Percentiles rank a stretch among this genome's conserved stretches.
These are phyloP conservation scores for Paramyrothecium sp. DNA, from an alignment of 2,329 filamentous ascomycete genomes.

Conservation along the genomic window DNA sequence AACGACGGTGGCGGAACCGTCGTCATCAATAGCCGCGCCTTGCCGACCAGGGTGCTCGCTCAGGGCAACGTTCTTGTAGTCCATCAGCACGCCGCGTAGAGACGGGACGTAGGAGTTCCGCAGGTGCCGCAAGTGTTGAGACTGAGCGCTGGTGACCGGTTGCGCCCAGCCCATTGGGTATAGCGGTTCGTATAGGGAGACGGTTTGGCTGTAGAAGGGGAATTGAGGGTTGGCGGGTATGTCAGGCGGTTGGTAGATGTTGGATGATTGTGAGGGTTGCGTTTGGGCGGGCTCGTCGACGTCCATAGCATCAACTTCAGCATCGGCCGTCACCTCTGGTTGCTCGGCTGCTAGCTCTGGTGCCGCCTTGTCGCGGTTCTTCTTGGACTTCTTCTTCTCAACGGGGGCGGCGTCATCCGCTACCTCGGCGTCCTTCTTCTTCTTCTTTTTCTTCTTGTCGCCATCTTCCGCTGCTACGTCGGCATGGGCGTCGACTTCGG, in stretches of 20 bases:
- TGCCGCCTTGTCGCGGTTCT: conserved; percentile 25
- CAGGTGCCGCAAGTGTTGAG: conserved; percentile 73
- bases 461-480: conserved; percentile 9
- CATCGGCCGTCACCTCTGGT: conserved; percentile 7
- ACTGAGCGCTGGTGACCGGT: conserved; percentile 68
- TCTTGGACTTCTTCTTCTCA: conserved; percentile 25
- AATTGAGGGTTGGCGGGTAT: conserved; percentile 47
- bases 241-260: conserved; percentile 34
- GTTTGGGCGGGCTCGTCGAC: conserved; percentile 30
- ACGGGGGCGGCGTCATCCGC: conserved; percentile 1
- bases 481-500: conserved; percentile 5
- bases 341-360: conserved; percentile 19
- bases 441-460: conserved; percentile 29
- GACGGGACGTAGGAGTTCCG: conserved; percentile 74
- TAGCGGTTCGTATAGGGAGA: conserved; percentile 77
- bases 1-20: conserved; percentile 43
- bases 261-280: conserved; percentile 20
- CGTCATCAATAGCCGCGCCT: conserved; percentile 46
- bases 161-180: conserved; percentile 69
- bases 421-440: conserved; percentile 17
- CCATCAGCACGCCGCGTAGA: conserved; percentile 71
- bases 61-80: conserved; percentile 68
- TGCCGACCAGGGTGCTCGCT: conserved; percentile 55
- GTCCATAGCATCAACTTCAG: conserved; percentile 36
- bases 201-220: conserved; percentile 76